Evolutionary conservation across 176 grass and related monocot genomes (phyloP).

Genomic region (Poa annua): DNA sequence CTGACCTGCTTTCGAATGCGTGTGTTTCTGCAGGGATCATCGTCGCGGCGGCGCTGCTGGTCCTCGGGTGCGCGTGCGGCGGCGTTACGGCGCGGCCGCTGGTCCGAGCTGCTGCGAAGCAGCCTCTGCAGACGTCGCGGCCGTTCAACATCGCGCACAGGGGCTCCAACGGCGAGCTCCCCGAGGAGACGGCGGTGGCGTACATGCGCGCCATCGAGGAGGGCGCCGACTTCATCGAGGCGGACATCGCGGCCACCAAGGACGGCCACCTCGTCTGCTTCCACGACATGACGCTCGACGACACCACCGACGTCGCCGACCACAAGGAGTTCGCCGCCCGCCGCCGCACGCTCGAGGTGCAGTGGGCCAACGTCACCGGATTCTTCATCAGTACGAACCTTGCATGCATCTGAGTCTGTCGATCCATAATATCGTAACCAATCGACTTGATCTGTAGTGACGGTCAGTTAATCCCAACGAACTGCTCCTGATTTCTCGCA

Average conservation of each 20-base stretch:
- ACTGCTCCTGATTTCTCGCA: neutral
- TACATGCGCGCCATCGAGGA: constrained; percentile 60
- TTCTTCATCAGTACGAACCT: constrained; percentile 45
- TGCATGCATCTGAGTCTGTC: neutral
- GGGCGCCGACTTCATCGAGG: constrained; percentile 64
- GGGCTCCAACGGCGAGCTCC: constrained; percentile 62
- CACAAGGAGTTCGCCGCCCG: constrained; percentile 48
- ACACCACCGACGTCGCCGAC: constrained; percentile 50
- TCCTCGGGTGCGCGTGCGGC: neutral
- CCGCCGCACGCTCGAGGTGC: constrained; percentile 54
- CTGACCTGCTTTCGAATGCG: neutral
- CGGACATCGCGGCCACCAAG: constrained; percentile 52
- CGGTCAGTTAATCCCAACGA: neutral
- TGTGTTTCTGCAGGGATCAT: neutral
- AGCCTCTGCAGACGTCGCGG: constrained; percentile 47
- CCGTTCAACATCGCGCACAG: constrained; percentile 62
- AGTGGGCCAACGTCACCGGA: constrained; percentile 53
- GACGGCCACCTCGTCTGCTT: constrained; percentile 64
- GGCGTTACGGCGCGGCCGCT: constrained; percentile 34
- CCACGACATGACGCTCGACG: constrained; percentile 60
- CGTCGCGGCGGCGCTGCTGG: neutral
- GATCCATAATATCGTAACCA: neutral
- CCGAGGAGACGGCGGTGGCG: constrained; percentile 58
- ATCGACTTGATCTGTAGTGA: neutral
- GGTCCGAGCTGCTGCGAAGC: constrained; percentile 1